Percentiles rank a stretch among this genome's conserved stretches.
These are phyloP conservation scores for Magnolia officinalis DNA, from an alignment of 164 flowering plant genomes.

Conservation along the genomic window DNA sequence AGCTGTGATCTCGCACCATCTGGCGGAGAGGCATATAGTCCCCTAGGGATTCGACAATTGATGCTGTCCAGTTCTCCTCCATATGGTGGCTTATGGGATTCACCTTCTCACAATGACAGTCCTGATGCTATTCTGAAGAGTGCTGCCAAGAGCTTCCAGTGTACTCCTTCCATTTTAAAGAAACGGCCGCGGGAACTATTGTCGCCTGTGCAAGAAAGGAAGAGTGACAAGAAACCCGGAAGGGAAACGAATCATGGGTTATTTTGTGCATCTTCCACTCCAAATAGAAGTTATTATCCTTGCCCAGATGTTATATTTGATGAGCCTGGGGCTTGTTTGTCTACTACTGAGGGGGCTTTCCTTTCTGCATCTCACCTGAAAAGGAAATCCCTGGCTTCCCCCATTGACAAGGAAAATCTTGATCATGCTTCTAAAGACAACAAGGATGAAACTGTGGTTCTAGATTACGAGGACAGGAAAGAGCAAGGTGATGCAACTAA, in stretches of 20 bases:
- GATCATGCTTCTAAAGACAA: slow-evolving; percentile 11
- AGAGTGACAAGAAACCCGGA: slow-evolving; percentile 64
- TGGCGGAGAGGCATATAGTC: slow-evolving; percentile 80
- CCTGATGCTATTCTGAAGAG: slow-evolving; percentile 76
- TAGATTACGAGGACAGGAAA: slow-evolving; percentile 9
- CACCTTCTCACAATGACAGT: slow-evolving; percentile 66
- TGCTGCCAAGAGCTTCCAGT: slow-evolving; percentile 79
- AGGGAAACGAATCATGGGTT: slow-evolving; percentile 28
- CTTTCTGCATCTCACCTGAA: slow-evolving; percentile 24
- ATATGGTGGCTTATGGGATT: slow-evolving; percentile 72
- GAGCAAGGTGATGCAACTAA: slow-evolving; percentile 14
- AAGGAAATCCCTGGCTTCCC: slow-evolving; percentile 9
- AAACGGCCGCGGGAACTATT: slow-evolving; percentile 77
- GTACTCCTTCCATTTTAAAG: slow-evolving; percentile 86
- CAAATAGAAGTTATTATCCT: slow-evolving; percentile 26
- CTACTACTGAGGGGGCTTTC: slow-evolving; percentile 17
- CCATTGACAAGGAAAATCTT: slow-evolving; percentile 32
- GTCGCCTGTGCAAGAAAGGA: slow-evolving; percentile 74
- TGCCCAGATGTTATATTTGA: slow-evolving; percentile 17
- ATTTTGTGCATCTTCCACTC: slow-evolving; percentile 27
- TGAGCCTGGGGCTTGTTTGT: slow-evolving; percentile 16
- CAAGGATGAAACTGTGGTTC: slow-evolving; percentile 1
- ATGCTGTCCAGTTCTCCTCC: slow-evolving; percentile 79
- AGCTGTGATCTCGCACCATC: slow-evolving; percentile 89
- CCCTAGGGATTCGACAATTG: slow-evolving; percentile 91